Conservation (phyloP, 1,284 basidiomycete genomes). For the Cutaneotrichosporon arboriforme region DNA sequence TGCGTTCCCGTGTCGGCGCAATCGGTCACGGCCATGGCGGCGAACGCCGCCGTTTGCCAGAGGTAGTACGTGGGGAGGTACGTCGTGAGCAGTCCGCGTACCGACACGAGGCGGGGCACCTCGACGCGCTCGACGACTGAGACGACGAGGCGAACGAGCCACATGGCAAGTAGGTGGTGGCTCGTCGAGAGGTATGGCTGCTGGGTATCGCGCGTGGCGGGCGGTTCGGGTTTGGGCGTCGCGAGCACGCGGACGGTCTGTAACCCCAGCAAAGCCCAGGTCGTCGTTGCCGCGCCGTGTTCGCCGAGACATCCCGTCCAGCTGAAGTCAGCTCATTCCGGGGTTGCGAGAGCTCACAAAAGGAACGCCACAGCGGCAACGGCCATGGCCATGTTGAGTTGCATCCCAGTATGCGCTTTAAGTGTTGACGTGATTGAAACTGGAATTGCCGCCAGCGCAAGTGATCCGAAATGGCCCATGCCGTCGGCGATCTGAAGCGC, state of each 20-base stretch:
- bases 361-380: background rate
- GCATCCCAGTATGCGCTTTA: background rate
- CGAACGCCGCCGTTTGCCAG: slow-evolving; percentile 31
- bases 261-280: slow-evolving; percentile 25
- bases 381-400: background rate
- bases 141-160: slow-evolving; percentile 34
- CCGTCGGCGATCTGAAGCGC: no score
- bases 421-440: background rate
- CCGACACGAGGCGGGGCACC: slow-evolving; percentile 30
- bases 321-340: slow-evolving; percentile 11
- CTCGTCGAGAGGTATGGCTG: slow-evolving; percentile 27
- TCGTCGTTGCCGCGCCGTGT: slow-evolving; percentile 20
- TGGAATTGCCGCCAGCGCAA: background rate
- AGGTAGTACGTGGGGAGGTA: slow-evolving; percentile 35
- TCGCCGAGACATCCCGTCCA: slow-evolving; percentile 31
- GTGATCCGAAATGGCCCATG: background rate
- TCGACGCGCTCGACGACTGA: slow-evolving; percentile 24
- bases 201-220: slow-evolving; percentile 13
- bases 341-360: slow-evolving; percentile 1
- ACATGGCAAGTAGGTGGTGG: slow-evolving; percentile 37
- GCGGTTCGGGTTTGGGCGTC: slow-evolving; percentile 6
- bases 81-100: slow-evolving; percentile 23
- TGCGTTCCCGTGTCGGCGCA: background rate
- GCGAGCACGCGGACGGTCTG: slow-evolving; percentile 27
- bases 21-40: slow-evolving; percentile 23